Base-by-base conservation (phyloP, 2,329 filamentous ascomycete genomes). In the Ophiostoma fasciatum region DNA sequence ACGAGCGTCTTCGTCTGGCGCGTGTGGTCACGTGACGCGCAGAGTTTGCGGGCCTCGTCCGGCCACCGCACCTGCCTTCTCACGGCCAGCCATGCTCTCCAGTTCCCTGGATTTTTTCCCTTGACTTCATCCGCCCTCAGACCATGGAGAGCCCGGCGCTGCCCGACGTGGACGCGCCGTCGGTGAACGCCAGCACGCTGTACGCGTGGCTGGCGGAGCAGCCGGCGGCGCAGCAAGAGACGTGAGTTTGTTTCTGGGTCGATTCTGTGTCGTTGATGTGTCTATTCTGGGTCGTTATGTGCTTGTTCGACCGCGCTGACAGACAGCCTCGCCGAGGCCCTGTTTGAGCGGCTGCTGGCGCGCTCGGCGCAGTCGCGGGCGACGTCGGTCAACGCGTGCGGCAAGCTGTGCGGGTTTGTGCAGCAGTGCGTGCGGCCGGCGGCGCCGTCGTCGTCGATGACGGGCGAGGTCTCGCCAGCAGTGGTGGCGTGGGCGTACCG, bases 331-430 rank as follows among this genome's bases (percentile, higher is more conserved):
- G 42, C 40, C 1, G 38, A 47, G 25, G 39, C 37, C 7, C 32
- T 70, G 5, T 71, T 72, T 46, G 48, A 60, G 12, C 54, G 56
- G 33, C 59, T 74, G 10, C 55, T 74, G 5, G 46, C 52, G 13
- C 58, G 59, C 39, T 67, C 69, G 20, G 59, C 62, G 9, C 64
- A 69, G 47, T 68, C 71, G 11, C 66, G 64, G 35, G 63, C 66
- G 36, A 58, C 61, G 19, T 74, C 68, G 5, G 69, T 68, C 11
- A 66, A 72, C 46, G 64, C 68, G 12, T 76, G 67, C 39, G 61
- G 69, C 42, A 71, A 68, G 48, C 62, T 78, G 15, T 76, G 71
- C 44, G 68, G 71, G 22, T 75, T 77, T 43, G 62, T 77, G 40
- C 71, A 76, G 47, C 65, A 71, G 41, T 68, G 68, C 35, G 64